Evolutionary conservation across 2,329 filamentous ascomycete genomes (phyloP).

Genomic region (Huntiella savannae): DNA sequence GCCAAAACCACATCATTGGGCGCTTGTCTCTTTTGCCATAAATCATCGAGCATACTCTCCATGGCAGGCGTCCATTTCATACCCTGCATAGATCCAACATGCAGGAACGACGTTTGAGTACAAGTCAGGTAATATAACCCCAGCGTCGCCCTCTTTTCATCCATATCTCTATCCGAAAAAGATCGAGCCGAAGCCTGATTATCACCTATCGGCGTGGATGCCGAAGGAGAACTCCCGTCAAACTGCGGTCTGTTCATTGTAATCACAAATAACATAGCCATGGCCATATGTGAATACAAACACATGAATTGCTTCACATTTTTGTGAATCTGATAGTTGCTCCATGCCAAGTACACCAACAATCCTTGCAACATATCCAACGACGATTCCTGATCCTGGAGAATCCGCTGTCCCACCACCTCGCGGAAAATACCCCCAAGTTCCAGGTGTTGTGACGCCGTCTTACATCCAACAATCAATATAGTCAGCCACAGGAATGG

Average conservation of each 20-base stretch:
- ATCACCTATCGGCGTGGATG: neutral
- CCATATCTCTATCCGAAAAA: constrained; percentile 11
- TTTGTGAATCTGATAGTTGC: constrained; percentile 11
- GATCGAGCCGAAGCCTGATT: neutral
- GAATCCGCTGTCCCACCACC: constrained; percentile 14
- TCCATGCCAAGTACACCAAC: constrained; percentile 17
- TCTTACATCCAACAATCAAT: constrained; percentile 17
- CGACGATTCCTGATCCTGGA: constrained; percentile 14
- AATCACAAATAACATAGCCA: constrained; percentile 5
- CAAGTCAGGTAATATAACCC: constrained; percentile 15
- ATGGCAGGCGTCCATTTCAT: constrained; percentile 35
- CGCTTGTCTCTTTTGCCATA: constrained; percentile 17
- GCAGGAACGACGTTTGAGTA: constrained; percentile 9
- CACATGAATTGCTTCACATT: constrained; percentile 1
- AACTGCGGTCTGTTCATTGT: constrained; percentile 8
- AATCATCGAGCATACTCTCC: constrained; percentile 30
- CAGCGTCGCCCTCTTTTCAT: constrained; percentile 10
- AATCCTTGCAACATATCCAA: constrained; percentile 16
- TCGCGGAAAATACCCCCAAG: constrained; percentile 15
- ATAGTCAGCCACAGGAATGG: constrained; percentile 23
- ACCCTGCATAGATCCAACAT: constrained; percentile 20
- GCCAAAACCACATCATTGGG: constrained; percentile 7
- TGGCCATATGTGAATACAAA: constrained; percentile 9
- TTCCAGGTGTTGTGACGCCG: constrained; percentile 13
- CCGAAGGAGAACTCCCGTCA: constrained; percentile 1